Evolutionary conservation across 2,329 filamentous ascomycete genomes (phyloP), one percentile per base, ranked within the genome.

Genomic region (Phyllachora maydis): DNA sequence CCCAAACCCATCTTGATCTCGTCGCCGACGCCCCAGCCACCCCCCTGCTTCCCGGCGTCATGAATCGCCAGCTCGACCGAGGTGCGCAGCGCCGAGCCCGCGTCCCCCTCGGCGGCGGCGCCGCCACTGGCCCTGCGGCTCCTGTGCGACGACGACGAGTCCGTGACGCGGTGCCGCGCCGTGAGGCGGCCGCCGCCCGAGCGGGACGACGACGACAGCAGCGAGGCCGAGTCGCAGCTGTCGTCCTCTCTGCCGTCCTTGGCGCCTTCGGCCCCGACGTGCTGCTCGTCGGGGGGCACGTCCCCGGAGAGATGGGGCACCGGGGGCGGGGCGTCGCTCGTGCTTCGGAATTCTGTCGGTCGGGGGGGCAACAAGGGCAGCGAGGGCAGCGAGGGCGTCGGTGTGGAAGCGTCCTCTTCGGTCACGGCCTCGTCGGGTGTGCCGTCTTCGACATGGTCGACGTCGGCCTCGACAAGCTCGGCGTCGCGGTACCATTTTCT

Each of bases 401-500:
- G 28, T 23, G 14, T 29, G 11, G 19, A 13, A 27, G 50, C 38
- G 31, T 52, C 45, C 1, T 16, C 21, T 4, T 35, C 28, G 1
- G 41, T 36, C 4, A 32, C 39, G 4, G 42, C 42, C 11, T 53
- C 48, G n/a, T n/a, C n/a, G n/a, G n/a, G n/a, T n/a, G n/a, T n/a
- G n/a, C n/a, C n/a, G n/a, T n/a, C n/a, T n/a, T n/a, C n/a, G n/a
- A n/a, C n/a, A n/a, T n/a, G n/a, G n/a, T n/a, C n/a, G n/a, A n/a
- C n/a, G n/a, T n/a, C n/a, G 7, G 73, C 52, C 41, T 98, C 88
- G 16, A 93, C 79, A 4, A 98, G 64, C 50, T 98, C 88, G 7
- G 88, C 88, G 41, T 95, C 88, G 18, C 88, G 76, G 41, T 81
- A 88, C 88, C 88, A 98, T 49, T 95, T 93, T 31, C 88, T 58